Evolutionary conservation across 495 filamentous ascomycete species (phyloP), one percentile per base, ranked within the genome.

Genomic region (Niebla homalea): DNA sequence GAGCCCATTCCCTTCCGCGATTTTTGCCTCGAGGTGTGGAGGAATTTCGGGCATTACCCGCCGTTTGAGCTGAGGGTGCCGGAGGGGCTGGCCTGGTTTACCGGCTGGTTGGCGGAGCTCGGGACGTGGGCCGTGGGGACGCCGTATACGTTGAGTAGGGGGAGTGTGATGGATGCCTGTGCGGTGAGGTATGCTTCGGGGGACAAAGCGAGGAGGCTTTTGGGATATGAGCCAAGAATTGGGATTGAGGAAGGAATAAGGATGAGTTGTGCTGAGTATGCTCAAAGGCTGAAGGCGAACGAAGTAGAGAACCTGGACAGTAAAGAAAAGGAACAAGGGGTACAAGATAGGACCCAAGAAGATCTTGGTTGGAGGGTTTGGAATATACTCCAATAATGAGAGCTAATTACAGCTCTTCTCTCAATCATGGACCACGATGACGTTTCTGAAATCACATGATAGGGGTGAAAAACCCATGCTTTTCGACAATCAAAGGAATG

Each of bases 1-100:
- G 72, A 83, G 55, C 76, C 74, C 16, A 70, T 80, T 25, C 60
- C 75, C 19, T 78, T 81, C 55, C 70, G 80, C 26, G 72, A 77
- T 59, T 78, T 82, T 50, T 75, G 78, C 46, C 61, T 80, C 5
- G 68, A 66, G 12, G 65, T 83, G 21, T 81, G 78, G 79, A 68
- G 62, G 8, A 66, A 78, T 47, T 81, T 81, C 47, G 73, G 70
- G 12, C 78, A 81, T 59, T 63, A 64, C 6, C 78, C 77, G 35
- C 64, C 64, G 3, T 74, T 67, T 52, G 59, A 74, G 46, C 26
- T 80, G 20, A 66, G 64, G 46, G 73, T 83, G n/a, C 78, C 80
- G 2, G 51, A 61, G 39, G 19, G 49, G 25, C 21, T 81, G 45
- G 78, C 76, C 0, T 73, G 67, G 60, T 45, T 74, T 41, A 63